These are phyloP conservation scores for Phaseolus coccineus DNA, from an alignment of 331 rosid genomes.

Conservation along the genomic window DNA sequence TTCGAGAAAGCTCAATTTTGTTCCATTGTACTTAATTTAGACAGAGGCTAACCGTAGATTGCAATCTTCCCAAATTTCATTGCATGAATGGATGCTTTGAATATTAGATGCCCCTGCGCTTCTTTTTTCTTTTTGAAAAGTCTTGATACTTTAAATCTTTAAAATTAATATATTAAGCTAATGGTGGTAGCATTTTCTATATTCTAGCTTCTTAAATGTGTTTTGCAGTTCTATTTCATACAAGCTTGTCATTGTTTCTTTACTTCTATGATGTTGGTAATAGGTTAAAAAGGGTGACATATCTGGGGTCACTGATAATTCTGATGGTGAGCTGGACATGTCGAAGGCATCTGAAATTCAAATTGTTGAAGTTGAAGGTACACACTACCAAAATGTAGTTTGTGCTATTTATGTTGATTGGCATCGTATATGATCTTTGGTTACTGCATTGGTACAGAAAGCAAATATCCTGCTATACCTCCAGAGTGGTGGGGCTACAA, in stretches of 20 bases:
- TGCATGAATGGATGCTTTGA: neutral
- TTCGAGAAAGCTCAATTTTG: neutral
- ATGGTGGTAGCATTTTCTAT: conserved; percentile 9
- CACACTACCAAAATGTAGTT: neutral
- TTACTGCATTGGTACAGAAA: conserved; percentile 56
- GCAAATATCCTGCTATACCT: conserved; percentile 45
- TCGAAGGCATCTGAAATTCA: conserved; percentile 52
- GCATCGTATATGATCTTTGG: conserved; percentile 4
- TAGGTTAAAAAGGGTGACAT: conserved; percentile 76
- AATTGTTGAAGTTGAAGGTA: conserved; percentile 60
- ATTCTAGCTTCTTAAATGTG: neutral
- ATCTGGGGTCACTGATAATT: conserved; percentile 44
- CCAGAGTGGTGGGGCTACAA: conserved; percentile 96
- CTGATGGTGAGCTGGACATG: conserved; percentile 53
- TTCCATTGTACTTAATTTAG: neutral
- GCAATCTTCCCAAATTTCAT: neutral
- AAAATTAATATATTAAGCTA: conserved; percentile 1
- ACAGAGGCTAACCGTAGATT: too few relatives aligned
- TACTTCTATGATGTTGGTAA: conserved; percentile 41
- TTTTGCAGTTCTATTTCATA: neutral
- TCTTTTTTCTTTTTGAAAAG: conserved; percentile 2
- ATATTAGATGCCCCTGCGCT: neutral
- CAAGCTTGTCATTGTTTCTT: conserved; percentile 25
- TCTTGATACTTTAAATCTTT: neutral
- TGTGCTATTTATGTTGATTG: conserved; percentile 29